Conservation (phyloP, 1,139 yeast species). For the Candida tropicalis region DNA sequence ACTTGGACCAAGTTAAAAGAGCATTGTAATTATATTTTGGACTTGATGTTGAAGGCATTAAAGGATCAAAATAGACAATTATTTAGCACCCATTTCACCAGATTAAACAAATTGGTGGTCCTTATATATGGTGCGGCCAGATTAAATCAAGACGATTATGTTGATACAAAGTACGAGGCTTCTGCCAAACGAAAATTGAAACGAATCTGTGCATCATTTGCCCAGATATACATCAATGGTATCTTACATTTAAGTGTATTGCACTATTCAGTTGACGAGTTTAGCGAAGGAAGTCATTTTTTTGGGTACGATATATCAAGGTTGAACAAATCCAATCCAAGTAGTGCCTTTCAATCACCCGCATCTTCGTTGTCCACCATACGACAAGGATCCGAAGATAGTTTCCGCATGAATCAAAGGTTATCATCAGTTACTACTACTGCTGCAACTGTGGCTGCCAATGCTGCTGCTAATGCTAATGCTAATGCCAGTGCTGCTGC, state of each 20-base stretch:
- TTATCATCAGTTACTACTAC: not conserved
- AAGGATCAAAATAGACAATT: slow-evolving; percentile 50
- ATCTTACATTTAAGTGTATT: slow-evolving; percentile 51
- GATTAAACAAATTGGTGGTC: slow-evolving; percentile 50
- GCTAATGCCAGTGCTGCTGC: not conserved
- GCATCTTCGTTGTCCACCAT: slow-evolving; percentile 31
- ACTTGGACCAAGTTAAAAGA: slow-evolving; percentile 58
- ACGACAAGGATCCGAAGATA: slow-evolving; percentile 22
- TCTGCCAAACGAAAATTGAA: slow-evolving; percentile 51
- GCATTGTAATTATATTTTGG: slow-evolving; percentile 47
- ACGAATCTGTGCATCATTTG: slow-evolving; percentile 52
- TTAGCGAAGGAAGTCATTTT: slow-evolving; percentile 28
- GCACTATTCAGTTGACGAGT: slow-evolving; percentile 32
- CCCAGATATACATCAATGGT: slow-evolving; percentile 64
- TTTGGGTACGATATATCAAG: slow-evolving; percentile 36
- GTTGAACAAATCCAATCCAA: slow-evolving; percentile 32
- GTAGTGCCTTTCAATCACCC: slow-evolving; percentile 19
- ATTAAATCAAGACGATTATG: slow-evolving; percentile 52
- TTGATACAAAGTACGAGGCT: slow-evolving; percentile 44
- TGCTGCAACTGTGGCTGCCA: not conserved
- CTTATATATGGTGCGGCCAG: slow-evolving; percentile 54
- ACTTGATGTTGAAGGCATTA: slow-evolving; percentile 50
- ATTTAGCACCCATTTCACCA: slow-evolving; percentile 54
- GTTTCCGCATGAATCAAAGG: not conserved
- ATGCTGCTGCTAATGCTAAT: no score